Base-by-base conservation (phyloP, 2,329 filamentous ascomycete genomes). In the Leptographium wingfieldii region DNA sequence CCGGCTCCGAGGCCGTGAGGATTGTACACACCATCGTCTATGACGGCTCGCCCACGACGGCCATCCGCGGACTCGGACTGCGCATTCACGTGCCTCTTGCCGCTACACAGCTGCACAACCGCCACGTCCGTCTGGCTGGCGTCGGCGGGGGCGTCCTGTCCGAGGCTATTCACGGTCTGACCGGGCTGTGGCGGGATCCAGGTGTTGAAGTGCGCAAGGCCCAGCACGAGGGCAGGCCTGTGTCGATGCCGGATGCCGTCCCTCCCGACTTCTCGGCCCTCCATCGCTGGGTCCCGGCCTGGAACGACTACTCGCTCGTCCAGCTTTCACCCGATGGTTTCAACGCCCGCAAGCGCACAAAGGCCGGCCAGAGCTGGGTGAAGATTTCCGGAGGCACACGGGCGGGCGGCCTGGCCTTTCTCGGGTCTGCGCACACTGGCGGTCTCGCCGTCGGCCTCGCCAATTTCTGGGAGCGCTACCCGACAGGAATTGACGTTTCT, bases 381-480 rank as follows among this genome's bases (percentile, higher is more conserved):
- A 81, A 79, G 1, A 79, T 84, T 12, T 77, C 80, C 0, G 81
- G 79, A 0, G 80, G 80, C 2, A 80, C 77, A 1, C 74, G 80
- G 1, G 75, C 82, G 1, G 77, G 76, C 0, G 82, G 83, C 0
- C 69, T 84, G 0, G 80, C 76, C 0, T 86, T 85, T 63, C 74
- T 85, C 0, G 83, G 83, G 2, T 77, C 78, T 11, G 78, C 81
- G 5, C 77, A 74, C 0, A 69, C 71, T 3, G 83, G 83, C n/a
- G 83, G 83, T 14, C 72, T 86, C 1, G 82, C 79, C 1, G 67
- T 85, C 5, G 81, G 80, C 0, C 73, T 83, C 55, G 76, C 78
- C 3, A 77, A 85, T 65, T 85, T 85, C 67, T 85, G 83, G 83
- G 80, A 85, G 71, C 75, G 79, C 19, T 84, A 82, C 63, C 83